Percentiles rank a stretch among this genome's conserved stretches.
Evolutionary conservation across 768 basidiomycete species (phyloP).

Genomic region (Sporobolomyces pararoseus): DNA sequence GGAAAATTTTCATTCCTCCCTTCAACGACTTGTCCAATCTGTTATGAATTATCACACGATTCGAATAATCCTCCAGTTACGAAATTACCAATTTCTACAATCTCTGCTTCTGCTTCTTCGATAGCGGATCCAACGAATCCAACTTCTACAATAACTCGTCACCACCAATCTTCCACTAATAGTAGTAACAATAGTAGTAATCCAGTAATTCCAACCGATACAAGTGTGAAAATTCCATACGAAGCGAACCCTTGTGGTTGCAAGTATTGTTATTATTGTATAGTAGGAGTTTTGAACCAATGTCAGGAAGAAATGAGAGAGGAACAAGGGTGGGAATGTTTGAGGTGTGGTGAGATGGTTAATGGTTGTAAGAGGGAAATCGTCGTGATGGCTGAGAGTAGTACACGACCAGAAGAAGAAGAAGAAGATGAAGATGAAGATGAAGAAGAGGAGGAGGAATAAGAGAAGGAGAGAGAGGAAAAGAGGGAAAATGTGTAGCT

Average conservation of each 20-base stretch:
- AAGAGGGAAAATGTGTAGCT: background rate
- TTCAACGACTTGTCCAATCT: constrained; percentile 80
- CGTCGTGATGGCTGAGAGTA: no score
- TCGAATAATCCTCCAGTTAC: constrained; percentile 22
- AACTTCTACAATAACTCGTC: constrained; percentile 26
- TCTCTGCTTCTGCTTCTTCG: constrained; percentile 52
- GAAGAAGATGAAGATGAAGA: constrained; percentile 12
- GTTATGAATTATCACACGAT: constrained; percentile 54
- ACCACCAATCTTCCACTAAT: background rate
- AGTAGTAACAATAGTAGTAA: no score
- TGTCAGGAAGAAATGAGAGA: constrained; percentile 36
- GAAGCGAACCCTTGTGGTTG: constrained; percentile 65
- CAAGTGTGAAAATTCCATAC: constrained; percentile 73
- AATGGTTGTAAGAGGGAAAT: background rate
- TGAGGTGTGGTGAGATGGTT: constrained; percentile 40
- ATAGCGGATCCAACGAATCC: constrained; percentile 46
- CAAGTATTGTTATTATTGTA: constrained; percentile 88
- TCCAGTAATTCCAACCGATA: constrained; percentile 50
- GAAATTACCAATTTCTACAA: constrained; percentile 36
- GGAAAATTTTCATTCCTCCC: constrained; percentile 61
- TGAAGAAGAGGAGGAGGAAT: constrained; percentile 36
- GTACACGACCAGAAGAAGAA: background rate
- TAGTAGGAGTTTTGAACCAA: constrained; percentile 74
- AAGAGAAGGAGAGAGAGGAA: constrained; percentile 23
- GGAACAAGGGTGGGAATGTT: constrained; percentile 40